Conservation (phyloP, 139 green algal genomes). For the Chlorella sp. region DNA sequence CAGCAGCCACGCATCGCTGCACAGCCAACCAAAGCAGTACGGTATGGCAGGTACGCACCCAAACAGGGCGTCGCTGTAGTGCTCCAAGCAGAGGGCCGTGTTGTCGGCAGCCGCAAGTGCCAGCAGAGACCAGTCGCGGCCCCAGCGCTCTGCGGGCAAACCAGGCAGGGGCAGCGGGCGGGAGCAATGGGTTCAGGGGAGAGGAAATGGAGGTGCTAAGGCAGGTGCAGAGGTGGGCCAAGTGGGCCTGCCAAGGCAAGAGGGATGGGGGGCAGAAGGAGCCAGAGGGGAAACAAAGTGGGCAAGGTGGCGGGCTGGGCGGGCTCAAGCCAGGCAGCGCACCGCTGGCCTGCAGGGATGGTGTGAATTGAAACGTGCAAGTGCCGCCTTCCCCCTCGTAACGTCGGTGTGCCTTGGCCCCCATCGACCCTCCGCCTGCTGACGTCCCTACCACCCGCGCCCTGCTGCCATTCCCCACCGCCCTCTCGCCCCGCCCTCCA, state of each 20-base stretch:
- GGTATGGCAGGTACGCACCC: neutral
- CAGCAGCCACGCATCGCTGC: neutral
- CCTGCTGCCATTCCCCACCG: neutral
- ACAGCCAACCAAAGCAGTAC: neutral
- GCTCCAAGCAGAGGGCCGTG: conserved; percentile 66
- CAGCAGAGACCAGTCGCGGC: conserved; percentile 64
- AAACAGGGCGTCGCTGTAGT: conserved; percentile 73
- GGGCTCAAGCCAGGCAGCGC: no score
- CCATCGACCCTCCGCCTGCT: no score
- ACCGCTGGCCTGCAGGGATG: neutral
- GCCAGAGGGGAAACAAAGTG: no score
- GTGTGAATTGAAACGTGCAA: no score
- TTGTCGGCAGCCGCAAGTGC: conserved; percentile 76
- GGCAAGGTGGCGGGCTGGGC: no score
- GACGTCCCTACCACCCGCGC: neutral
- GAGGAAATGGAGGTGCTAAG: no score
- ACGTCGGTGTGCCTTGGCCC: no score
- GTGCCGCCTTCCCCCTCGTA: no score
- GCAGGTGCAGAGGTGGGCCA: no score
- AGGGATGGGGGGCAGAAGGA: no score
- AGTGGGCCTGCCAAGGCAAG: no score
- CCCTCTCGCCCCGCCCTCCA: neutral
- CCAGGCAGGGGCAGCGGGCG: neutral
- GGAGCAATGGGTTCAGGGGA: neutral
- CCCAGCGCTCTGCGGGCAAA: conserved; percentile 64